Evolutionary conservation across 202 grass and related monocot genomes (phyloP), one percentile per base, ranked within the genome.

Genomic region (Dendrocalamus latiflorus): DNA sequence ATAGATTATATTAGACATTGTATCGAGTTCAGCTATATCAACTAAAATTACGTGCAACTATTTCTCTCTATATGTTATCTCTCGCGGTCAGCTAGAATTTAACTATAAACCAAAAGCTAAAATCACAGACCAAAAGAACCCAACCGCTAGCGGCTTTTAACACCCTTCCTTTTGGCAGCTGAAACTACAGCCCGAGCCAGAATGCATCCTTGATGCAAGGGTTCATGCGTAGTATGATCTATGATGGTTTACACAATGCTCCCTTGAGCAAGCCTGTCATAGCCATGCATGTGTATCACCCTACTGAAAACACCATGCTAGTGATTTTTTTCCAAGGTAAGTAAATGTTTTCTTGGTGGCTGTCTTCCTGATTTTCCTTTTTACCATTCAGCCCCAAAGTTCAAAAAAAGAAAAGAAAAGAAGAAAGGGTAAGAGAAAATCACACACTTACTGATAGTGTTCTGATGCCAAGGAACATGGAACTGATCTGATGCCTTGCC

Each of bases 401-500:
- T 44, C 0, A 13, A 48, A 16, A 16, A 8, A 22, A 62, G 49
- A 48, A 33, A 70, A 69, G 8, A 38, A 21, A 70, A 15, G 37
- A 10, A 75, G n/a, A 51, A 44, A 26, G 3, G 18, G 10, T 10
- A 26, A 21, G 66, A 79, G 72, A 37, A 64, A 65, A 73, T 66
- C 22, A 77, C 45, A 65, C 15, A 9, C 11, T 26, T 41, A 38
- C 55, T 77, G 87, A 85, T 65, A 65, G 57, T 9, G 83, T 71
- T 66, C 43, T 83, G 77, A 50, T 74, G 50, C 74, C 67, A 83
- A 79, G 74, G 74, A 90, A 86, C 83, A 83, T 86, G 79, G 83
- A 73, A 74, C 39, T 85, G 59, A 53, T 47, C 83, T 86, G 88
- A 90, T 90, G 83, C 22, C 88, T 90, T 90, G 83, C 79, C 78